Evolutionary conservation across 2,329 filamentous ascomycete genomes (phyloP).

Genomic region (Aspergillus arachidicola): DNA sequence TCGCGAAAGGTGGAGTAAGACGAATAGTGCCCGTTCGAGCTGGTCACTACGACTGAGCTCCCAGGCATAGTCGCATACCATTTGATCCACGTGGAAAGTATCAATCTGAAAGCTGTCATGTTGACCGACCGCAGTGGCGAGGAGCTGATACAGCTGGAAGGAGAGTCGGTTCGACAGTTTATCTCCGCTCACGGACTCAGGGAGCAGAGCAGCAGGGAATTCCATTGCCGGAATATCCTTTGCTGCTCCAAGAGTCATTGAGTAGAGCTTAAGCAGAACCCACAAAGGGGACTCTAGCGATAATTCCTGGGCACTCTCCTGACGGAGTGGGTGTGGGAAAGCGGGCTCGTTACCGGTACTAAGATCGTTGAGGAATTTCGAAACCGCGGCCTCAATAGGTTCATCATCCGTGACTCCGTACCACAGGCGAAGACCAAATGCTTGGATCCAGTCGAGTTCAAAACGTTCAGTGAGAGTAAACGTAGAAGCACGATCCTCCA

Average conservation of each 20-base stretch:
- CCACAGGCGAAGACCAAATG: conserved; percentile 89
- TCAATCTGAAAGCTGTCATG: conserved; percentile 56
- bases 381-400: conserved; percentile 71
- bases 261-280: conserved; percentile 81
- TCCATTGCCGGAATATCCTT: conserved; percentile 39
- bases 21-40: conserved; percentile 73
- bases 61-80: conserved; percentile 64
- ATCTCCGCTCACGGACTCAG: conserved; percentile 75
- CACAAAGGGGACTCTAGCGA: conserved; percentile 78
- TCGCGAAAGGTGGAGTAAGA: conserved; percentile 74
- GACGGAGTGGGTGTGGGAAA: conserved; percentile 71
- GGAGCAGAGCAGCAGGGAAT: conserved; percentile 72
- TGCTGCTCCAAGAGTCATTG: conserved; percentile 44
- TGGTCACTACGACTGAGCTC: conserved; percentile 58
- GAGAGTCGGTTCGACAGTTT: conserved; percentile 74
- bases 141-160: conserved; percentile 80
- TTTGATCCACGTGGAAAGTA: conserved; percentile 64
- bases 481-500: conserved; percentile 77
- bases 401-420: conserved; percentile 74
- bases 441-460: conserved; percentile 86
- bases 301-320: conserved; percentile 59
- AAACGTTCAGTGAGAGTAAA: conserved; percentile 86
- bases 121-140: conserved; percentile 51
- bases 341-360: conserved; percentile 68
- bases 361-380: conserved; percentile 73